Conservation (phyloP, 306 rosid genomes). For the Trifolium dubium region DNA sequence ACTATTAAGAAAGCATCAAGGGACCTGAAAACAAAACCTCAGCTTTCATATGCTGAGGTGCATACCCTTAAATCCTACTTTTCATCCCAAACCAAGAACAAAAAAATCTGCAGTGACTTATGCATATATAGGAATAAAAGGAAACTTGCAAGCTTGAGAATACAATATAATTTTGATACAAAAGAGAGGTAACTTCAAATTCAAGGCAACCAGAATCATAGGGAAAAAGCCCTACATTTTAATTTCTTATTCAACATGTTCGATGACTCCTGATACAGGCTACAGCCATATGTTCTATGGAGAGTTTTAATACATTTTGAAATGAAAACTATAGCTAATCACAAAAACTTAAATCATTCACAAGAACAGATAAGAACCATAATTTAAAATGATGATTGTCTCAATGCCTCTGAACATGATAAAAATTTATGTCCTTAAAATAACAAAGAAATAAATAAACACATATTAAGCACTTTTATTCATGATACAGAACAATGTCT, state of each 20-base stretch:
- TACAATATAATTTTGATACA: conserved; percentile 17
- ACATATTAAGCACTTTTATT: conserved; percentile 45
- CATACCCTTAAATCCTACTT: background rate
- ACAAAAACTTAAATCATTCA: conserved; percentile 30
- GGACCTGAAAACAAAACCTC: conserved; percentile 1
- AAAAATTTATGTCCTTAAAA: conserved; percentile 38
- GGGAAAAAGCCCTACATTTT: conserved; percentile 6
- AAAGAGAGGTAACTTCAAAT: background rate
- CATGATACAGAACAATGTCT: conserved; percentile 42
- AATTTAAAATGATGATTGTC: conserved; percentile 38
- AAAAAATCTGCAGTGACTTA: background rate
- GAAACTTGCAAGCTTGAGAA: conserved; percentile 12
- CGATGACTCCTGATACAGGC: conserved; percentile 2
- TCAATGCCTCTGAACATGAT: conserved; percentile 35
- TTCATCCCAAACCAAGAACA: conserved; percentile 8
- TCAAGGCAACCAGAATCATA: background rate
- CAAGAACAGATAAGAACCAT: conserved; percentile 32
- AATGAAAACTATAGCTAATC: conserved; percentile 33
- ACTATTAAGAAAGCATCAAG: background rate
- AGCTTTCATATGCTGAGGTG: conserved; percentile 6
- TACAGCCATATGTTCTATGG: conserved; percentile 34
- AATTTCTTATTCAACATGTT: conserved; percentile 15
- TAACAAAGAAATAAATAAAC: conserved; percentile 43
- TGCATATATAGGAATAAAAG: background rate
- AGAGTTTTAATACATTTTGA: conserved; percentile 13